These are phyloP conservation scores for Teratosphaeria epicoccoides DNA, from an alignment of 2,329 filamentous ascomycete genomes.

Conservation along the genomic window DNA sequence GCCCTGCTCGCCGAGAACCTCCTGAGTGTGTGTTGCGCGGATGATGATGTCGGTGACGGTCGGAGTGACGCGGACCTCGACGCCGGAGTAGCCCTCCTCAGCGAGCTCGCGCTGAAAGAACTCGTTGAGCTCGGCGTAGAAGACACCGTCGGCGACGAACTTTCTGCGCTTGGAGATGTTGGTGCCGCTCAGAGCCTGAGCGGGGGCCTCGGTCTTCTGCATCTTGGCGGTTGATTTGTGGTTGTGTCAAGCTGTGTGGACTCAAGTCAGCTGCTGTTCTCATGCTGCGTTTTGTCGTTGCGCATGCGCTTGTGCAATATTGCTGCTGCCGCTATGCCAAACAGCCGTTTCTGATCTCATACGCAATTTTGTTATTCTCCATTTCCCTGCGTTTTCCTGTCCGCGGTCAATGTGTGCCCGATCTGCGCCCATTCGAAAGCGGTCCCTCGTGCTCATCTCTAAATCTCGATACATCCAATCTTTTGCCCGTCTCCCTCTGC, in stretches of 20 bases:
- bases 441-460: not conserved
- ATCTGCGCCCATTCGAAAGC: not conserved
- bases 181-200: conserved; percentile 19
- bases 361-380: no score
- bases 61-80: conserved; percentile 98
- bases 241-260: not conserved
- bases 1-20: conserved; percentile 99
- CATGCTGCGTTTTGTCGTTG: not conserved
- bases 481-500: not conserved
- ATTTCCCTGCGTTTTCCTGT: not conserved
- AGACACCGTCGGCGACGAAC: conserved; percentile 76
- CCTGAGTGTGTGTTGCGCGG: conserved; percentile 99
- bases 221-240: conserved; percentile 5
- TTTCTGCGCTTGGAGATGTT: conserved; percentile 78
- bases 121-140: conserved; percentile 99
- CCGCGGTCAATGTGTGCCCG: not conserved
- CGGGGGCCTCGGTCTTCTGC: conserved; percentile 10
- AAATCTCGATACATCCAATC: not conserved
- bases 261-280: not conserved
- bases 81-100: conserved; percentile 99
- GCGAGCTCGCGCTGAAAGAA: conserved; percentile 99
- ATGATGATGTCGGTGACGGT: conserved; percentile 99
- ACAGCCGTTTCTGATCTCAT: not conserved
- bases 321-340: not conserved
- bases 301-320: not conserved